Evolutionary conservation across 768 basidiomycete genomes (phyloP).

Genomic region (Mycena vitilis): DNA sequence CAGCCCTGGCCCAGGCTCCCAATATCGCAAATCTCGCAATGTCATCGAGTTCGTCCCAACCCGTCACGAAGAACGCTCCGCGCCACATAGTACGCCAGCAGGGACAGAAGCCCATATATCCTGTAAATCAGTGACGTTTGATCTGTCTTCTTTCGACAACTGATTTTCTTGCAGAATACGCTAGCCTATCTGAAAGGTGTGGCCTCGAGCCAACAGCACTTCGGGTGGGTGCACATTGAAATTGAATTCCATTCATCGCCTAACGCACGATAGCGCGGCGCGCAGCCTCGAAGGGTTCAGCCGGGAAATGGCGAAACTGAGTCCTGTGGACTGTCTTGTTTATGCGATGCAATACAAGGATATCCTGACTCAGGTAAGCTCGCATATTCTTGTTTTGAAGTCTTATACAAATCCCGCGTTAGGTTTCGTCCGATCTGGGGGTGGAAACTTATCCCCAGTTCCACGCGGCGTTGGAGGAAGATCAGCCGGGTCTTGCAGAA

Average conservation of each 20-base stretch:
- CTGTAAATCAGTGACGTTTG: background rate
- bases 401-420: no score
- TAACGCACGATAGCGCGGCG: background rate
- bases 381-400: no score
- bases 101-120: background rate
- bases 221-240: background rate
- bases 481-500: slow-evolving; percentile 16
- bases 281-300: slow-evolving; percentile 10
- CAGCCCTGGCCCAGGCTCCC: background rate
- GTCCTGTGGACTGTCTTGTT: background rate
- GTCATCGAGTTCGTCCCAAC: background rate
- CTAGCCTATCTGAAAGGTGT: background rate
- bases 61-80: background rate
- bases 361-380: slow-evolving; percentile 8
- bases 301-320: slow-evolving; percentile 13
- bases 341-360: slow-evolving; percentile 21
- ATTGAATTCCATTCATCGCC: background rate
- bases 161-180: background rate
- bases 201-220: background rate
- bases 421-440: slow-evolving; percentile 20
- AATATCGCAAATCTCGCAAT: background rate
- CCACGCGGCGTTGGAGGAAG: slow-evolving; percentile 22
- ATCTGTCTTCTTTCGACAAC: no score
- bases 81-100: background rate
- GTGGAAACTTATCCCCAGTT: slow-evolving; percentile 14